Evolutionary conservation across 441 rosid genomes (phyloP).

Genomic region (Syzygium syzygioides): DNA sequence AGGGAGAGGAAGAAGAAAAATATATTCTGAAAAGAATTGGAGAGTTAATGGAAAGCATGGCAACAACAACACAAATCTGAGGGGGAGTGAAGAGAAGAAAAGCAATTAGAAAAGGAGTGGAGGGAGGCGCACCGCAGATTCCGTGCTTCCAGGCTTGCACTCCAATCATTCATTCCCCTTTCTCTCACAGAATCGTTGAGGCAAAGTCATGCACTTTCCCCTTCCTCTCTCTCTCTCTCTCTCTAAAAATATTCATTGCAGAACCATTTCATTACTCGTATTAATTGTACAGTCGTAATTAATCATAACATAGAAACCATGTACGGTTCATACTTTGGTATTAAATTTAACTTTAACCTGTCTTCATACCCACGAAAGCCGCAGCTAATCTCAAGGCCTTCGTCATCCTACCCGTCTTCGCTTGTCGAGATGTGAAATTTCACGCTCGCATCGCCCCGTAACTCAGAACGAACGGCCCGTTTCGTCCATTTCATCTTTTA

Average conservation of each 20-base stretch:
- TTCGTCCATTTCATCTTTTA: neutral
- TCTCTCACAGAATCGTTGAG: neutral
- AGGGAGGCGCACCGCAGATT: neutral
- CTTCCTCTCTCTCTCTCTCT: neutral
- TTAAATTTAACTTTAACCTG: neutral
- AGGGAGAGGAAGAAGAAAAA: neutral
- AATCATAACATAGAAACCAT: neutral
- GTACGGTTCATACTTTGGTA: neutral
- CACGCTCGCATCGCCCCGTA: neutral
- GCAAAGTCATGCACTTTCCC: neutral
- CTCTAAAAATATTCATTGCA: neutral
- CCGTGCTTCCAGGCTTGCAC: neutral
- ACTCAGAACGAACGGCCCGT: neutral
- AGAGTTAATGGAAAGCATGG: neutral
- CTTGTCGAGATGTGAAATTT: neutral
- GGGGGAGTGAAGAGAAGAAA: neutral
- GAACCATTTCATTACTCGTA: neutral
- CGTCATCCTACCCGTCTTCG: neutral
- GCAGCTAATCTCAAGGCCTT: neutral
- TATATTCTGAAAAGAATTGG: neutral
- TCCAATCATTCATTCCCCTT: neutral
- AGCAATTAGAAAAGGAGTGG: neutral
- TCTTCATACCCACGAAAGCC: neutral
- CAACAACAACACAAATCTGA: neutral
- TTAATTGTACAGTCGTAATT: neutral